Conservation (phyloP, 2,329 filamentous ascomycete species). For the Acephala macrosclerotiorum region DNA sequence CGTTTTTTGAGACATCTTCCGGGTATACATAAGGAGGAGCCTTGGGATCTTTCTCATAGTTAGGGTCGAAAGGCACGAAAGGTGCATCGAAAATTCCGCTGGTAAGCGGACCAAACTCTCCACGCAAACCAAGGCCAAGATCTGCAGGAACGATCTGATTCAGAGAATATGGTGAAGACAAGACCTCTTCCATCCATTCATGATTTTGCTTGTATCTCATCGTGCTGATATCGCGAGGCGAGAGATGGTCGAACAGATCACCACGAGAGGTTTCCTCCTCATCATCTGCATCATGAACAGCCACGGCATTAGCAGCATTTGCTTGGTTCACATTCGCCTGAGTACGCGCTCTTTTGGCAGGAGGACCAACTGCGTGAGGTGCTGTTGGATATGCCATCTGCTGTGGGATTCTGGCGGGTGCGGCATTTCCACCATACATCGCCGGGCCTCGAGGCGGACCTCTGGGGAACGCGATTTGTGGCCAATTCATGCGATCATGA, state of each 20-base stretch:
- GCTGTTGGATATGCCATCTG: constrained; percentile 68
- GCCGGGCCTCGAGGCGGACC: constrained; percentile 49
- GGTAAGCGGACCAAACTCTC: constrained; percentile 82
- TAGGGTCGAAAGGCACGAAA: constrained; percentile 49
- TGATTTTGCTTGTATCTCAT: constrained; percentile 93
- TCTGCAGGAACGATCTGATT: constrained; percentile 87
- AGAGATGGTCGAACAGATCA: constrained; percentile 89
- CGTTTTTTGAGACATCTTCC: constrained; percentile 58
- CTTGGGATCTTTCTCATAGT: too few relatives aligned
- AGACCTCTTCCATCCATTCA: constrained; percentile 98
- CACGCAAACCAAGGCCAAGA: constrained; percentile 83
- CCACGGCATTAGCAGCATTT: constrained; percentile 26
- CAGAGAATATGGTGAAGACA: constrained; percentile 88
- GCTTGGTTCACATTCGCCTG: constrained; percentile 32
- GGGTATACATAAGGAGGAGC: too few relatives aligned
- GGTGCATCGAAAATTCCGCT: constrained; percentile 82
- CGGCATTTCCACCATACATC: constrained; percentile 38
- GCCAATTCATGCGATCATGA: constrained; percentile 89
- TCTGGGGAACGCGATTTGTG: constrained; percentile 76
- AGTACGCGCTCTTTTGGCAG: constrained; percentile 58
- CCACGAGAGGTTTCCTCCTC: constrained; percentile 88
- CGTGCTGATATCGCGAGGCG: constrained; percentile 87
- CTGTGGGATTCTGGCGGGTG: constrained; percentile 50
- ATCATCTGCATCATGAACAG: constrained; percentile 66
- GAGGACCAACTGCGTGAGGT: constrained; percentile 54